Conservation (phyloP, 73 alveolate genomes). For the Paramecium sexaurelia region DNA sequence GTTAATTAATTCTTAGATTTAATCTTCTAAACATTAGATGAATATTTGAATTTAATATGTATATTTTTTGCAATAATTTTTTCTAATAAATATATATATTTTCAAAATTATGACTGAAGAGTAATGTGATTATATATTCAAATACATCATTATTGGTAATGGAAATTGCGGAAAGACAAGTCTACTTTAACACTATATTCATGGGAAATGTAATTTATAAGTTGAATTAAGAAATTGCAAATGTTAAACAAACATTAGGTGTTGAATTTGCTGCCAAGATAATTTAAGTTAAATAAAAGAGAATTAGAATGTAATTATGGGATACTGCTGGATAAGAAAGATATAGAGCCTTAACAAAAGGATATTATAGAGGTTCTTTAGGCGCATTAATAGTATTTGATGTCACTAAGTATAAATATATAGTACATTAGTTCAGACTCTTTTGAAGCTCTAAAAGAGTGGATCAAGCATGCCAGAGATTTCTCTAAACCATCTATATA, state of each 20-base stretch:
- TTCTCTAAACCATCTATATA: conserved; percentile 71
- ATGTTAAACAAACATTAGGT: conserved; percentile 11
- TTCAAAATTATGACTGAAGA: background rate
- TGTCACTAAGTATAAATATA: conserved; percentile 63
- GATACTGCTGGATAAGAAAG: conserved; percentile 95
- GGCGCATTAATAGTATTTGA: conserved; percentile 72
- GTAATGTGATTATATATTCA: conserved; percentile 17
- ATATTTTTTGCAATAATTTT: background rate
- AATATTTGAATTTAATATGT: background rate
- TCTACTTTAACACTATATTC: background rate
- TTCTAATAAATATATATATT: background rate
- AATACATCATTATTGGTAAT: conserved; percentile 11
- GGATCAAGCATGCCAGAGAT: conserved; percentile 74
- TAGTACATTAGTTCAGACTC: conserved; percentile 43
- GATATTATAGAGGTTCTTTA: conserved; percentile 70
- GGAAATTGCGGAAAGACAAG: conserved; percentile 44
- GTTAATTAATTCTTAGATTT: too few species aligned
- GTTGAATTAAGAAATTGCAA: background rate
- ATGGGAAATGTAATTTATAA: background rate
- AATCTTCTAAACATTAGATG: background rate
- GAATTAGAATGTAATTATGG: conserved; percentile 85
- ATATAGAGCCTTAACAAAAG: conserved; percentile 69
- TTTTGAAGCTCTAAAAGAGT: conserved; percentile 66
- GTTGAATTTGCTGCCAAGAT: conserved; percentile 46
- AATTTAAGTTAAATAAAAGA: conserved; percentile 6